Evolutionary conservation across 179 eudicot genomes (phyloP), one percentile per base, ranked within the genome.

Genomic region (Actinidia arguta): DNA sequence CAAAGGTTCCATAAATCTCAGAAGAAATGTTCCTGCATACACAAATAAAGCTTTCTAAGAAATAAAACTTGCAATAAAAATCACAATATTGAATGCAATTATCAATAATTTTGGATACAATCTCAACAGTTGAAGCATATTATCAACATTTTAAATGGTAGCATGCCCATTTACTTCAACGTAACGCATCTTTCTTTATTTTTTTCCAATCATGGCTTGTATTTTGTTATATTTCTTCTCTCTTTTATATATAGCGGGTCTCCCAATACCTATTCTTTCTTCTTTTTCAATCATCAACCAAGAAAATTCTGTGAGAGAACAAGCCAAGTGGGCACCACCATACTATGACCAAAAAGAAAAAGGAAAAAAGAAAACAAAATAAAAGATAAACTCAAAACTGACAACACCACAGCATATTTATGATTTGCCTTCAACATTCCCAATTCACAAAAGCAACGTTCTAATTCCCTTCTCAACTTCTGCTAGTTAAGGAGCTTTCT

Each of bases 11-110:
- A 84, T 92, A 89, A 48, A 84, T 87, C 76, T 88, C 85, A 63
- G 93, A 88, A 31, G 98, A 93, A 72, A 90, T 90, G 86, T 91
- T 84, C 99, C 99, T 96, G 99, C 88, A 87, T 76, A 63, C 14
- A 79, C 56, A 69, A 54, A 67, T 24, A 82, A 64, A 51, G 63
- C 5, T 73, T 73, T 52, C 24, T 56, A 31, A 25, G 67, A 56
- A 71, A 70, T 36, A 42, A 25, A 47, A 39, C 22, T 5, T 55
- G 67, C 77, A 27, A 68, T 14, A 66, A 79, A 79, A n/a, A 52
- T 44, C 54, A 4, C 31, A 66, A 78, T 66, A 61, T 13, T 62
- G 52, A 8, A 36, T 8, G 18, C n/a, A 58, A 61, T 76, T 39
- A 58, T 58, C 22, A 75, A 27, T 55, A 55, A 1, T 55, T 55